Evolutionary conservation across 2,329 filamentous ascomycete species (phyloP), one percentile per base, ranked within the genome.

Genomic region (Claviceps cyperi): DNA sequence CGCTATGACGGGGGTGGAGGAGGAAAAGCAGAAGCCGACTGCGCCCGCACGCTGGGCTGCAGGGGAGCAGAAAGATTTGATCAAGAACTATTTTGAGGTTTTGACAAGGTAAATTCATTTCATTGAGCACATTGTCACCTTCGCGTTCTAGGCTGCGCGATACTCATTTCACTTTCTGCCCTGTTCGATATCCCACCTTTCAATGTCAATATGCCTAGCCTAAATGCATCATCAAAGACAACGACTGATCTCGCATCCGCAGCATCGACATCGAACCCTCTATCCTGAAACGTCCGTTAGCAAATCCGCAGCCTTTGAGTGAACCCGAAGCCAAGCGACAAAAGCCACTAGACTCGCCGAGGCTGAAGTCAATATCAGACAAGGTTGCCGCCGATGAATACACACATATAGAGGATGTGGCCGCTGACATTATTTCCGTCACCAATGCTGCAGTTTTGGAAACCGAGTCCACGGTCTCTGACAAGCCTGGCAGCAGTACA

Each of bases 351-450:
- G 72, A 74, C 44, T 62, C 61, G 2, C 59, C 62, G 36, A 58
- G 66, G 37, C 54, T 56, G n/a, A 57, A 57, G 17, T 74, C 70
- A 53, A 75, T 82, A 53, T 66, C 70, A 51, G 75, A 78, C 57
- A 81, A 78, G 66, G 67, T 77, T 47, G 62, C 65, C 22, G 66
- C 68, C 46, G 69, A 73, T 55, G 63, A 61, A 35, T 83, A 84
- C 60, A 70, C 72, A 24, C 74, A 76, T 54, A 66, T 89, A 43
- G 81, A 85, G 28, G 79, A 84, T 53, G 69, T 86, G 41, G 76
- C 84, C 15, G 64, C 71, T 48, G 80, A 83, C 53, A 62, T 83
- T 41, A 68, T 72, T 57, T 59, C 66, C 32, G 70, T 70, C 53
- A 67, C 75, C 56, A 62, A 73, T 53, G 63, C 72, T 55, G 70